Evolutionary conservation across 495 filamentous ascomycete genomes (phyloP).

Genomic region (Neurospora intermedia): DNA sequence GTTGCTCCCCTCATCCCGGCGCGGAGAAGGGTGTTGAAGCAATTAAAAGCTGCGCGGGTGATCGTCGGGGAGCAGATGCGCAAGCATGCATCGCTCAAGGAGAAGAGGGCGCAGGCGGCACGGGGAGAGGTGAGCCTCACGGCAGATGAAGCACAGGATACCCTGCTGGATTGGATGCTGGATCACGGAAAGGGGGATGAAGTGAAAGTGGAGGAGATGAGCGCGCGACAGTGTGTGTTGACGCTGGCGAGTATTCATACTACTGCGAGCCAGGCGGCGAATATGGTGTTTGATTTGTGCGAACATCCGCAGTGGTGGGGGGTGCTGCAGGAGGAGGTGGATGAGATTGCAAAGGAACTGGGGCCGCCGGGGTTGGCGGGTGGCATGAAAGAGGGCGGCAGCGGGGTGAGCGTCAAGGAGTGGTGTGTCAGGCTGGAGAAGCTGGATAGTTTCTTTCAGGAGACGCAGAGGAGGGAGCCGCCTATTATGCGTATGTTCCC

Average conservation of each 20-base stretch:
- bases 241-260: neutral
- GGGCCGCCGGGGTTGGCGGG: neutral
- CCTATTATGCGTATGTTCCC: neutral
- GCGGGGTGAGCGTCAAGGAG: neutral
- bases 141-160: neutral
- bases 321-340: neutral
- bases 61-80: neutral
- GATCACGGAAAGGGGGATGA: neutral
- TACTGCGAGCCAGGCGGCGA: neutral
- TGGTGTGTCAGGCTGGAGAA: neutral
- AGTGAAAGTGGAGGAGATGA: neutral
- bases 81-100: neutral
- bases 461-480: neutral
- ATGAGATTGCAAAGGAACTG: neutral
- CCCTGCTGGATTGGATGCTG: neutral
- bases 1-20: neutral
- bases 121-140: neutral
- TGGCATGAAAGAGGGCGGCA: too few species aligned
- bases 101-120: neutral
- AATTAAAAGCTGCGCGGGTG: neutral
- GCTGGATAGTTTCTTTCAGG: neutral
- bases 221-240: neutral
- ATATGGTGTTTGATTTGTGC: neutral
- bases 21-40: neutral
- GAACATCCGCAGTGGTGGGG: neutral